Evolutionary conservation across 306 rosid species (phyloP), one percentile per base, ranked within the genome.

Genomic region (Herpetospermum pedunculosum): DNA sequence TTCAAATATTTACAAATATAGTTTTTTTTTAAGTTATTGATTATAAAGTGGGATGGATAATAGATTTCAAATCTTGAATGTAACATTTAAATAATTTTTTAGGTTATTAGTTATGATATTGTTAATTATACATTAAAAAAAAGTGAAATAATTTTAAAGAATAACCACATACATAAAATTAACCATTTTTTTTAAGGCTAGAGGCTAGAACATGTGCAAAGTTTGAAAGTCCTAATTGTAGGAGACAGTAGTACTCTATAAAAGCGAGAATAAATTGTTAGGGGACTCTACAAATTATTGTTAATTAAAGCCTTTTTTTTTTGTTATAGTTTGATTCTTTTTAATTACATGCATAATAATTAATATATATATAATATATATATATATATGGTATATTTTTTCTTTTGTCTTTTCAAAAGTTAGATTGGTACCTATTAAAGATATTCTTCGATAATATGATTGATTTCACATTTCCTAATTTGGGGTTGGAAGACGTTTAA

Each of bases 151-250:
- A 18, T 30, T 30, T 59, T 4, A 28, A 58, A 60, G 44, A 34
- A 60, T 15, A 30, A 8, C 19, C 23, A 5, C 21, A 59, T 59
- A 30, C 23, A 60, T 16, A 60, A 1, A 60, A 60, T n/a, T 60
- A 60, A 32, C 13, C 44, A 14, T 8, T 30, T 26, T 34, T 34
- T 60, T 6, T 14, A 60, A 60, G 69, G 69, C 25, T 60, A 60
- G 26, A 60, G 69, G 69, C 38, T 28, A 58, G 38, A 58, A 13
- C 69, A 60, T 60, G 69, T 60, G 69, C 69, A 60, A 60, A 60
- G 69, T 60, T 60, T 60, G 26, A 60, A 60, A 60, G 69, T n/a
- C 69, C 69, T 60, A 60, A 60, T 8, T 18, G 69, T 60, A 60
- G 69, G 44, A 60, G 44, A 26, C 69, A 32, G 23, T 32, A 32